These are phyloP conservation scores for Debaryomyces singareniensis DNA, from an alignment of 1,139 yeast species.

Conservation along the genomic window DNA sequence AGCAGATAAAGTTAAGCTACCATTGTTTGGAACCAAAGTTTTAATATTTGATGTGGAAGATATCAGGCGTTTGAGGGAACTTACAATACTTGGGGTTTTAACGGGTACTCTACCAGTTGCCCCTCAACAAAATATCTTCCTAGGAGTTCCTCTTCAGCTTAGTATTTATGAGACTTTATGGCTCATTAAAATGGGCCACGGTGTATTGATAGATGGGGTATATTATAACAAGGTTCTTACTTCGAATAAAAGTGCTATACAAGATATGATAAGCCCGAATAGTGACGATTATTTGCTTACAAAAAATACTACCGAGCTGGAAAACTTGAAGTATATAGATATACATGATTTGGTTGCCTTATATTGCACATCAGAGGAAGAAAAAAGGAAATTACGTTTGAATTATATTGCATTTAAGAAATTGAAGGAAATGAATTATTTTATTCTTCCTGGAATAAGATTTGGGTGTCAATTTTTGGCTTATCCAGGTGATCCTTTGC, in stretches of 20 bases:
- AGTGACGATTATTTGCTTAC: background rate
- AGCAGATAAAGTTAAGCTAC: no score
- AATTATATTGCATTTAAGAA: constrained; percentile 20
- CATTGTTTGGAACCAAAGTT: constrained; percentile 40
- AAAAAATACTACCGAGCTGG: background rate
- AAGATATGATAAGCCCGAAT: constrained; percentile 1
- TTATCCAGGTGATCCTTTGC: constrained; percentile 90
- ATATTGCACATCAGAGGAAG: constrained; percentile 1
- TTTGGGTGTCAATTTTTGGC: constrained; percentile 88
- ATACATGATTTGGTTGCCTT: constrained; percentile 1
- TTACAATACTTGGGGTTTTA: constrained; percentile 65
- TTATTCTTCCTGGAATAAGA: constrained; percentile 74
- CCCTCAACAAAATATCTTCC: constrained; percentile 84
- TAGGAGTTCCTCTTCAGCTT: constrained; percentile 76
- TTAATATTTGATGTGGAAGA: constrained; percentile 45
- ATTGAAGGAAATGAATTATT: constrained; percentile 45
- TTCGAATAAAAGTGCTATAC: background rate
- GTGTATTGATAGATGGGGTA: constrained; percentile 26
- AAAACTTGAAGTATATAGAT: background rate
- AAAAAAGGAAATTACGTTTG: constrained; percentile 4
- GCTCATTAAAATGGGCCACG: constrained; percentile 44
- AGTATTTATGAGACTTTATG: constrained; percentile 70
- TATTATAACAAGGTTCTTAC: constrained; percentile 9
- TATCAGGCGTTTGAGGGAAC: constrained; percentile 46
- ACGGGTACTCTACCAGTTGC: constrained; percentile 79